These are phyloP conservation scores for Flaveria robusta DNA, from an alignment of 129 eudicot genomes.

Conservation along the genomic window DNA sequence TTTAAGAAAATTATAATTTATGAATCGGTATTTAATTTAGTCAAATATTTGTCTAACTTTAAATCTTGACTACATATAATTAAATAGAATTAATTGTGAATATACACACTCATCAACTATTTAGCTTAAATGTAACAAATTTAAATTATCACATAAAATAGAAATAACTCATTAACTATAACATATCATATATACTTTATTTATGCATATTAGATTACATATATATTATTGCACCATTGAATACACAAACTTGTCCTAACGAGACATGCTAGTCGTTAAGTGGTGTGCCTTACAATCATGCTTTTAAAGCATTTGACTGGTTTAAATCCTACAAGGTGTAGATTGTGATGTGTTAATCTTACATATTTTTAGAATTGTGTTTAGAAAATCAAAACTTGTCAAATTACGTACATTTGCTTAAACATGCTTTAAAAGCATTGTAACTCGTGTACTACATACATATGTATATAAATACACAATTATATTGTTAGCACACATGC, in stretches of 20 bases:
- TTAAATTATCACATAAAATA: neutral
- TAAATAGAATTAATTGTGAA: neutral
- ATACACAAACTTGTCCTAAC: neutral
- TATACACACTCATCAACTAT: neutral
- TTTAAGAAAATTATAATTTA: neutral
- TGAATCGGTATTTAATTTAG: neutral
- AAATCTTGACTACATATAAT: neutral
- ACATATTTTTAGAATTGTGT: no score
- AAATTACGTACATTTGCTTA: neutral
- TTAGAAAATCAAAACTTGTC: neutral
- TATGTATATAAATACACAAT: neutral
- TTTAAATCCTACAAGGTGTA: no score
- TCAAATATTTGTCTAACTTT: neutral
- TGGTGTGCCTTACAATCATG: no score
- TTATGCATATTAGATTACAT: neutral
- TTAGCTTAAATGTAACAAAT: slow-evolving; percentile 2
- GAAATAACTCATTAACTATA: neutral
- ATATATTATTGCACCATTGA: neutral
- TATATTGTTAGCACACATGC: neutral
- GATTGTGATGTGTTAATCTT: no score
- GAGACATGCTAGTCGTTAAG: no score
- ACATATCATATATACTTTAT: neutral
- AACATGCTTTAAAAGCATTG: neutral
- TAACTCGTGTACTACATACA: neutral
- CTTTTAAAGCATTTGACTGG: no score